These are phyloP conservation scores for Penicillium taxi DNA, from an alignment of 495 filamentous ascomycete species.

Conservation along the genomic window DNA sequence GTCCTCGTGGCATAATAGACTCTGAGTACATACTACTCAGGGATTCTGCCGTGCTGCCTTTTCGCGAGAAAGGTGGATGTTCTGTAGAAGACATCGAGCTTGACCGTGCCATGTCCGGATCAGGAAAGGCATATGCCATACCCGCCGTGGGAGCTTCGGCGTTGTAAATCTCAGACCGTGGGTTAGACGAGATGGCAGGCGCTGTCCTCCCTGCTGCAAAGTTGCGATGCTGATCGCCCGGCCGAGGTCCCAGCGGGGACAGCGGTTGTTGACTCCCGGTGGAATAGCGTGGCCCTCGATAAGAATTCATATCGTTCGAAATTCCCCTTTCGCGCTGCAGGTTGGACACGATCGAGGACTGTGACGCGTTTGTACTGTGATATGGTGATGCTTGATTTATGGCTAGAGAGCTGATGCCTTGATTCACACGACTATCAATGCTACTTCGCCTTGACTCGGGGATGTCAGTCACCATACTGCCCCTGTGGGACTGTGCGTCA, in stretches of 20 bases:
- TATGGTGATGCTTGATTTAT: constrained; percentile 69
- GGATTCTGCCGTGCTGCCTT: constrained; percentile 67
- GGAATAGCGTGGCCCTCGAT: constrained; percentile 47
- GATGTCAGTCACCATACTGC: constrained; percentile 40
- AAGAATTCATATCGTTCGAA: constrained; percentile 43
- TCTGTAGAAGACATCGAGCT: constrained; percentile 50
- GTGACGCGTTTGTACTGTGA: constrained; percentile 67
- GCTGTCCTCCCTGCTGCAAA: constrained; percentile 54
- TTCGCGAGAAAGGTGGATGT: constrained; percentile 46
- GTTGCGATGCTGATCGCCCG: constrained; percentile 47
- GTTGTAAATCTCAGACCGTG: constrained; percentile 68
- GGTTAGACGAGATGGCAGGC: constrained; percentile 68
- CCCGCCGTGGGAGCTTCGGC: constrained; percentile 75
- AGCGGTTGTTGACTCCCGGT: constrained; percentile 36
- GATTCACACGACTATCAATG: constrained; percentile 68
- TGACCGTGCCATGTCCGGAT: constrained; percentile 56
- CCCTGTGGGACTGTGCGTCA: constrained; percentile 38
- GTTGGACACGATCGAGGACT: constrained; percentile 61
- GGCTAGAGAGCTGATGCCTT: constrained; percentile 59
- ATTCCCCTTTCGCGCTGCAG: constrained; percentile 51
- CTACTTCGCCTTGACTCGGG: constrained; percentile 63
- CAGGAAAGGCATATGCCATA: constrained; percentile 75
- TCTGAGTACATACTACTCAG: constrained; percentile 71
- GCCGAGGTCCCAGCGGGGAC: constrained; percentile 41
- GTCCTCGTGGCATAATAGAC: constrained; percentile 60